Evolutionary conservation across 2,329 filamentous ascomycete species (phyloP).

Genomic region (Sphaerulina vaccinii): DNA sequence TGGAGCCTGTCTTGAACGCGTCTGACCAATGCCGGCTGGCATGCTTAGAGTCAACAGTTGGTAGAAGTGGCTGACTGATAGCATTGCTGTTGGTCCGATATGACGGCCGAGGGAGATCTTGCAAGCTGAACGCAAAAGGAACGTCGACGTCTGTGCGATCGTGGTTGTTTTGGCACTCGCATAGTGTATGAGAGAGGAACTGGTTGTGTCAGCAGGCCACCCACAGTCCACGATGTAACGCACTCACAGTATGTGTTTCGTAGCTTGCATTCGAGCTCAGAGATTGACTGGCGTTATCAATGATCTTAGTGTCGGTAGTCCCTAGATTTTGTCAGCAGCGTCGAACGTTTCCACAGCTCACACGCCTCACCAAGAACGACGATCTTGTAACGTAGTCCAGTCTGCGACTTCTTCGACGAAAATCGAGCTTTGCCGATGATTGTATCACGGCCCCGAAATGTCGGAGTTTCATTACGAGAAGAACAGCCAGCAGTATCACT

Average conservation of each 20-base stretch:
- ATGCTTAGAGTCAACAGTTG: constrained; percentile 18
- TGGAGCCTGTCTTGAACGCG: constrained; percentile 12
- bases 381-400: constrained; percentile 14
- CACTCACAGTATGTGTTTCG: constrained; percentile 10
- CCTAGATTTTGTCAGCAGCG: not conserved
- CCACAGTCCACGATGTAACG: not conserved
- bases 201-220: not conserved
- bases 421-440: constrained; percentile 17
- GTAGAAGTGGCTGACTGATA: constrained; percentile 6
- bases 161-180: constrained; percentile 7
- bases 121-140: constrained; percentile 16
- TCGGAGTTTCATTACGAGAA: not conserved
- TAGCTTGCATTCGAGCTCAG: constrained; percentile 11
- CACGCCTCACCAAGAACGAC: constrained; percentile 12
- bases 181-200: constrained; percentile 16
- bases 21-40: constrained; percentile 14
- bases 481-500: not conserved
- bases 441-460: constrained; percentile 10
- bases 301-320: constrained; percentile 11
- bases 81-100: not conserved
- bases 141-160: constrained; percentile 7
- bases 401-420: constrained; percentile 12
- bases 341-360: not conserved
- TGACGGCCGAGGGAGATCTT: not conserved
- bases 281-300: constrained; percentile 8